These are phyloP conservation scores for Porcisia hertigi DNA, from an alignment of 208 protist genomes.

Conservation along the genomic window DNA sequence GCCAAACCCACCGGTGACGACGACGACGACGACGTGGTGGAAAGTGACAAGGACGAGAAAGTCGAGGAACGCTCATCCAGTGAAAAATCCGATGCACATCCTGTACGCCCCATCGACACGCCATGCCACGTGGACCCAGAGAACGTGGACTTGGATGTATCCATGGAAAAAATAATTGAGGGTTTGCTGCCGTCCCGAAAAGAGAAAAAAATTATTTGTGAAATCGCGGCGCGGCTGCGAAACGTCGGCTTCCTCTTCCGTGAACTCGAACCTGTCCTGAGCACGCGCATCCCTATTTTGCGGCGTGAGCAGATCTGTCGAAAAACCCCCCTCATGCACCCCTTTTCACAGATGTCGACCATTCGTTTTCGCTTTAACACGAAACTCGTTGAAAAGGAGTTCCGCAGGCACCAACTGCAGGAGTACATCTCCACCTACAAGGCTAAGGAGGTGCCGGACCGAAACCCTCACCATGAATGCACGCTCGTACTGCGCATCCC, in stretches of 20 bases:
- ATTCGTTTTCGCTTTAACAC: conserved; percentile 28
- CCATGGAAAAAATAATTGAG: not conserved
- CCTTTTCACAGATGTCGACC: conserved; percentile 9
- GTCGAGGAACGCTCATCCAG: not conserved
- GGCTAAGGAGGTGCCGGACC: not conserved
- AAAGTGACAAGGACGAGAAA: not conserved
- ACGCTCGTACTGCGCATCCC: conserved; percentile 19
- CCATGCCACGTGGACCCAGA: not conserved
- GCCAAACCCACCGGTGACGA: conserved; percentile 5
- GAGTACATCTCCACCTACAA: conserved; percentile 1
- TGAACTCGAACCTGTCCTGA: conserved; percentile 56
- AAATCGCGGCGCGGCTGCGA: conserved; percentile 37
- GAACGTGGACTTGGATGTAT: not conserved
- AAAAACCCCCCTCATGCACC: conserved; percentile 5
- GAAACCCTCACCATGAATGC: not conserved
- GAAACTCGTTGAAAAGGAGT: not conserved
- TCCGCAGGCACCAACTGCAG: conserved; percentile 9
- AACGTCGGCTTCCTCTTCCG: conserved; percentile 61
- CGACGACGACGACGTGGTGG: not conserved
- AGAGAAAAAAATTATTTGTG: conserved; percentile 29
- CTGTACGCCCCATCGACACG: not conserved
- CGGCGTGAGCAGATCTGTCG: conserved; percentile 38
- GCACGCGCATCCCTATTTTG: conserved; percentile 71
- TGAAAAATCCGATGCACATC: not conserved
- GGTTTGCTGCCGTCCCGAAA: not conserved